These are phyloP conservation scores for Pyrenopolyporus hunteri DNA, from an alignment of 495 filamentous ascomycete genomes.

Conservation along the genomic window DNA sequence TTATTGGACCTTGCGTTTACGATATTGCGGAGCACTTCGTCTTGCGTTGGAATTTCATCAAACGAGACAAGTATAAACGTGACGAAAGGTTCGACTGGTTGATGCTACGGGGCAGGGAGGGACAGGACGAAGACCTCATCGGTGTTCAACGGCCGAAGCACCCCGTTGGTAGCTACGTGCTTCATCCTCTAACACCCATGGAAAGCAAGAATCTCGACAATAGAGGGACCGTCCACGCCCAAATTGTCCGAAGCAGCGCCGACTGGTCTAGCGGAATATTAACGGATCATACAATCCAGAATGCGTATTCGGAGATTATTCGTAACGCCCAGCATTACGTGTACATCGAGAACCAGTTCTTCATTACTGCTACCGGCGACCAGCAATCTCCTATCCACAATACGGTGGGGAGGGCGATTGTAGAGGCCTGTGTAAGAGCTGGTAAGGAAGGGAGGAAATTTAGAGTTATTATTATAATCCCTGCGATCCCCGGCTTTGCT, in stretches of 20 bases:
- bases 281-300: constrained; percentile 88
- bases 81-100: constrained; percentile 82
- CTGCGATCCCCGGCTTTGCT: constrained; percentile 90
- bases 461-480: constrained; percentile 86
- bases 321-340: constrained; percentile 85
- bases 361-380: constrained; percentile 93
- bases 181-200: constrained; percentile 76
- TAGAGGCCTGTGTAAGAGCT: constrained; percentile 84
- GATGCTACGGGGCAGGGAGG: constrained; percentile 76
- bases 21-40: constrained; percentile 98
- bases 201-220: constrained; percentile 53
- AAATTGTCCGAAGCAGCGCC: constrained; percentile 82
- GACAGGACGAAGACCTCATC: constrained; percentile 79
- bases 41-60: constrained; percentile 94
- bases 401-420: constrained; percentile 82
- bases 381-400: constrained; percentile 86
- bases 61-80: constrained; percentile 97
- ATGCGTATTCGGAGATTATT: constrained; percentile 87
- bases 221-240: constrained; percentile 75
- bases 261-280: constrained; percentile 97
- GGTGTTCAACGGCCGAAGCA: constrained; percentile 85
- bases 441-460: constrained; percentile 88
- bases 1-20: constrained; percentile 87
- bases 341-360: constrained; percentile 98
- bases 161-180: constrained; percentile 83